A percentile compares a stretch with the other conserved stretches of the same genome.
phyloP scores from a whole-genome alignment of 192 early-diverging fungal species.

The Dissophora globulifera region DNA sequence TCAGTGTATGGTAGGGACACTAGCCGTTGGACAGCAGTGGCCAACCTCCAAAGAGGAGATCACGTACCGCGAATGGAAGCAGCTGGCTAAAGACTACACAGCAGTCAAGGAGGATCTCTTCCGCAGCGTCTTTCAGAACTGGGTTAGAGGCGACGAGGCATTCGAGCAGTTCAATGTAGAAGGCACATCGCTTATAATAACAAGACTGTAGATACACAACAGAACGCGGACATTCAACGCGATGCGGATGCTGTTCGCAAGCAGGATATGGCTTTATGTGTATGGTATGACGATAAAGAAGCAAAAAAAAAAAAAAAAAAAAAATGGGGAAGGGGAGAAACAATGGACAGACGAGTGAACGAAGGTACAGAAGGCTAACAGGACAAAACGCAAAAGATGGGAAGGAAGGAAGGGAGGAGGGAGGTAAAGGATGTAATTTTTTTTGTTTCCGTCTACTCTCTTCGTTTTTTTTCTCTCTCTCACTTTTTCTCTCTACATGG shows the following conservation, averaged over 20 bases:
- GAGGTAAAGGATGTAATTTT: too few relatives aligned
- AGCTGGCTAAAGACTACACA: neutral
- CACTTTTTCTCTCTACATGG: constrained; percentile 56
- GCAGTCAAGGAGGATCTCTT: constrained; percentile 3
- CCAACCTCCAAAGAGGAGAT: too few relatives aligned
- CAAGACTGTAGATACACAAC: too few relatives aligned
- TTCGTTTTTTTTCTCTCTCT: too few relatives aligned
- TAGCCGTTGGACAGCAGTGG: neutral
- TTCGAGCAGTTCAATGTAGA: constrained; percentile 24
- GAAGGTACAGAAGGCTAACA: neutral
- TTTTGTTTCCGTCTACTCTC: too few relatives aligned
- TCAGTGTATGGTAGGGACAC: neutral
- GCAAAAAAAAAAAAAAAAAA: constrained; percentile 8
- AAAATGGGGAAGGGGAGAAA: neutral
- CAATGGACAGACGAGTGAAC: neutral
- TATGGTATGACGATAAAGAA: neutral
- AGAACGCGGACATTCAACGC: too few relatives aligned
- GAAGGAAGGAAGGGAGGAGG: too few relatives aligned
- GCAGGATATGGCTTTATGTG: constrained; percentile 17
- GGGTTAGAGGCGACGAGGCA: constrained; percentile 5
- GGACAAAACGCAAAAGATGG: too few relatives aligned
- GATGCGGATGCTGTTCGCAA: neutral
- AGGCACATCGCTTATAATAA: neutral
- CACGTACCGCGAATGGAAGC: constrained; percentile 32
- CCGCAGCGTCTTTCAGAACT: constrained; percentile 15